Base-by-base conservation (phyloP, 208 protist genomes). In the Trypanosoma theileri region DNA sequence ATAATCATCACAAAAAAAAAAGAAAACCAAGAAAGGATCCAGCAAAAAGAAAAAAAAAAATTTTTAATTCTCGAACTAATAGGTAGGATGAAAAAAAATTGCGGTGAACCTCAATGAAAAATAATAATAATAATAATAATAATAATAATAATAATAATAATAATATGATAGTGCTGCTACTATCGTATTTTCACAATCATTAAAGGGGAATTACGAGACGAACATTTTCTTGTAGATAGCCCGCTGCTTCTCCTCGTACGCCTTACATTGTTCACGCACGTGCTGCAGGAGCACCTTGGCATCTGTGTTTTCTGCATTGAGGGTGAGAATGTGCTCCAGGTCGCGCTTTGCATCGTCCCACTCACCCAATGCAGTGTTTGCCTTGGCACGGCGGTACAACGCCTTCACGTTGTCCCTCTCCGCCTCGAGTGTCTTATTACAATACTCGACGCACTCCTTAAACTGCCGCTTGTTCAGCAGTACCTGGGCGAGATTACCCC, bases 181-280 rank as follows among this genome's bases (percentile, higher is more conserved):
- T n/a, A n/a, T n/a, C n/a, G n/a, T n/a, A n/a, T n/a, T n/a, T n/a
- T n/a, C n/a, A n/a, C n/a, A 51, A 51, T 48, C 45, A 52, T 62
- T 13, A 46, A 55, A 63, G 59, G 64, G 56, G 13, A 65, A 59
- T 48, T 57, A 92, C 26, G 79, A 66, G 10, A 62, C 52, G 50
- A 96, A 96, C 85, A 96, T 90, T 50, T 91, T 92, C 76, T 87
- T 91, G 68, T 87, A 96, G 7, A 85, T 40, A 0, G 75, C 71
- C 56, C 85, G 86, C 63, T 96, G 86, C 83, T 93, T 93, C 63
- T 85, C 71, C 35, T 94, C 83, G 41, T 82, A 92, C n/a, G 73
- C 81, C 65, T 78, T 86, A 60, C 83, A 70, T 58, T 78, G 41
- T 35, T 75, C 81, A 22, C 72, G 72, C 50, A 96, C 66, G 2